phyloP scores from a whole-genome alignment of 148 eudicot genomes.

The Amaranthus cruentus region DNA sequence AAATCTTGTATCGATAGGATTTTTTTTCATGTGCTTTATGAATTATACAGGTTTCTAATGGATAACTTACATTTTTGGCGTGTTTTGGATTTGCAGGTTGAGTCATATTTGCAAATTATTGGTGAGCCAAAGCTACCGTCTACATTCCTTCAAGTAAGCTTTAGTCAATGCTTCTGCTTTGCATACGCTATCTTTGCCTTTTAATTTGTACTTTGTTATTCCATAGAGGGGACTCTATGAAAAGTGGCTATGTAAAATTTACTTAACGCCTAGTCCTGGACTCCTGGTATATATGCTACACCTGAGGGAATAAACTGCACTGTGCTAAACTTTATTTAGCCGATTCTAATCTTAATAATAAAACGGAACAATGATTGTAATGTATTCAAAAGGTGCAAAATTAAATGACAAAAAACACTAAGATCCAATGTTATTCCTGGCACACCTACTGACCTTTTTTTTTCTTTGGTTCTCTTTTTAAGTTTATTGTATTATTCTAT shows the following conservation, averaged over 20 bases:
- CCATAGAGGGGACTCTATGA: background rate
- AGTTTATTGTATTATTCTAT: background rate
- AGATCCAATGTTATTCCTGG: too few relatives aligned
- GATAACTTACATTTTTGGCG: constrained; percentile 1
- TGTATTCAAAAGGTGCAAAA: too few relatives aligned
- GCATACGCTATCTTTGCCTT: background rate
- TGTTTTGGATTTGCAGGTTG: constrained; percentile 56
- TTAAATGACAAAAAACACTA: too few relatives aligned
- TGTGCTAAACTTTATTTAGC: too few relatives aligned
- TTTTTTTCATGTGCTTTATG: background rate
- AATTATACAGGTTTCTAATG: background rate
- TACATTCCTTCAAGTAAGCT: constrained; percentile 78
- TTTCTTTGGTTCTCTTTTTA: background rate
- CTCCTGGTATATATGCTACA: too few relatives aligned
- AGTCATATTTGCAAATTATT: constrained; percentile 70
- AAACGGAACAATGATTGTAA: too few relatives aligned
- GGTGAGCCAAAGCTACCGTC: constrained; percentile 97
- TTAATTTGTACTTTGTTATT: background rate
- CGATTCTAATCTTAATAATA: too few relatives aligned
- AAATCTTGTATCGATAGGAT: background rate
- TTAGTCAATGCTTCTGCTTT: constrained; percentile 2
- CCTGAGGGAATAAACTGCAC: too few relatives aligned
- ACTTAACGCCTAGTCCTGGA: background rate
- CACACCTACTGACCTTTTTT: background rate
- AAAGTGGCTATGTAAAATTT: background rate